Evolutionary conservation across 202 grass and related monocot species (phyloP), one percentile per base, ranked within the genome.

Genomic region (Eragrostis tef): DNA sequence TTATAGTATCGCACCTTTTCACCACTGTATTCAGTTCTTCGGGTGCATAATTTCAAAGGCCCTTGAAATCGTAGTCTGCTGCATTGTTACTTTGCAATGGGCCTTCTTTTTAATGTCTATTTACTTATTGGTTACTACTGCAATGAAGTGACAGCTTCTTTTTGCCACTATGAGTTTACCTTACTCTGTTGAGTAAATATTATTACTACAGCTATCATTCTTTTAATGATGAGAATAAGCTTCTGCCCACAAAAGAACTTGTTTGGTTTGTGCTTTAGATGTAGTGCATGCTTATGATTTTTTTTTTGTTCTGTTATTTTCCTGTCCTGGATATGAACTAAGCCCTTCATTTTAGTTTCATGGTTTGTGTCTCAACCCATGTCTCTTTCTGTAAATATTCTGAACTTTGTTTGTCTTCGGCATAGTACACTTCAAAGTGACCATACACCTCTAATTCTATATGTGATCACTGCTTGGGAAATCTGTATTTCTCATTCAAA

Each of bases 31-130:
- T 59, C 21, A 42, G 27, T 75, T 81, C 14, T 59, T 69, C 62
- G 61, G 62, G 46, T 70, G 45, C 51, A 75, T 67, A 64, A 71
- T 77, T 77, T 81, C 5, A 8, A 41, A 59, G 77, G 52, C 39
- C n/a, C 22, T 75, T 82, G 59, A 70, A 79, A 26, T 73, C 67
- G 22, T 27, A 26, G 22, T 79, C 74, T 21, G 9, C 25, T 50
- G 7, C 54, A 61, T 60, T 47, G 6, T 29, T 16, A 16, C 81
- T 22, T 11, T 34, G 4, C 31, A 86, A 27, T 78, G 52, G 4
- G 0, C 25, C 5, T 29, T 51, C 16, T 71, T 71, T 70, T 62
- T 72, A 6, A 70, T 13, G 19, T 14, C 61, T 63, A 71, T 77
- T 49, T 75, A 17, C 74, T 79, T 67, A 41, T 58, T 22, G 41